phyloP scores from a whole-genome alignment of 345 rosid genomes.

The Gynandropsis gynandra region DNA sequence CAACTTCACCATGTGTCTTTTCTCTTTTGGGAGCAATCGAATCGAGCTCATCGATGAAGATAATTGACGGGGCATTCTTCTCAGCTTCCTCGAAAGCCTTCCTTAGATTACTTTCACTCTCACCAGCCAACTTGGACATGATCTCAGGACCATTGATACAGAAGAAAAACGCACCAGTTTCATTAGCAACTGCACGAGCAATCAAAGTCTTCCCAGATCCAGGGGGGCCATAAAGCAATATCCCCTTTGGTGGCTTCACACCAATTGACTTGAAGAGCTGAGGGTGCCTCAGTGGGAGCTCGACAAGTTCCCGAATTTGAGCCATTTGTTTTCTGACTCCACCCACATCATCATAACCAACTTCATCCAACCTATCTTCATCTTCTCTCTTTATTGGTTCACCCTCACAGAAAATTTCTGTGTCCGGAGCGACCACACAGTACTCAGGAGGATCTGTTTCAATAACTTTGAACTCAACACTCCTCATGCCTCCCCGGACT shows the following conservation, averaged over 20 bases:
- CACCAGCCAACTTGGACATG: conserved; percentile 73
- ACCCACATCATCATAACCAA: conserved; percentile 77
- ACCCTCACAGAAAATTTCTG: conserved; percentile 68
- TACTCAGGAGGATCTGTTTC: conserved; percentile 48
- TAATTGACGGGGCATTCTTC: conserved; percentile 32
- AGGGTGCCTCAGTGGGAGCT: conserved; percentile 62
- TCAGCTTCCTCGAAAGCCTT: conserved; percentile 71
- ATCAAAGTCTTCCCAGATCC: conserved; percentile 56
- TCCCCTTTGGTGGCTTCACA: conserved; percentile 69
- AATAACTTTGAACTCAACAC: conserved; percentile 50
- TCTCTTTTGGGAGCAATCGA: conserved; percentile 70
- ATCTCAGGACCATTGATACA: conserved; percentile 67
- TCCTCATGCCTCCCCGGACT: conserved; percentile 70
- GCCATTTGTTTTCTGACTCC: conserved; percentile 74
- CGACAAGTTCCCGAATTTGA: conserved; percentile 68
- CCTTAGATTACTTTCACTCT: conserved; percentile 68
- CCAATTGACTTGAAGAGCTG: conserved; percentile 67
- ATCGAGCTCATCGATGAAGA: conserved; percentile 62
- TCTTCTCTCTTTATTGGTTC: conserved; percentile 65
- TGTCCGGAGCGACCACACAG: conserved; percentile 69
- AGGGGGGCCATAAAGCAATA: conserved; percentile 56
- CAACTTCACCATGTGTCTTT: conserved; percentile 63
- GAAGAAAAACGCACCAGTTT: conserved; percentile 69
- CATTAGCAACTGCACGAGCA: conserved; percentile 68
- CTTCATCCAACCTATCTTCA: conserved; percentile 59